These are phyloP conservation scores for Quercus glauca DNA, from an alignment of 306 rosid species.

Conservation along the genomic window DNA sequence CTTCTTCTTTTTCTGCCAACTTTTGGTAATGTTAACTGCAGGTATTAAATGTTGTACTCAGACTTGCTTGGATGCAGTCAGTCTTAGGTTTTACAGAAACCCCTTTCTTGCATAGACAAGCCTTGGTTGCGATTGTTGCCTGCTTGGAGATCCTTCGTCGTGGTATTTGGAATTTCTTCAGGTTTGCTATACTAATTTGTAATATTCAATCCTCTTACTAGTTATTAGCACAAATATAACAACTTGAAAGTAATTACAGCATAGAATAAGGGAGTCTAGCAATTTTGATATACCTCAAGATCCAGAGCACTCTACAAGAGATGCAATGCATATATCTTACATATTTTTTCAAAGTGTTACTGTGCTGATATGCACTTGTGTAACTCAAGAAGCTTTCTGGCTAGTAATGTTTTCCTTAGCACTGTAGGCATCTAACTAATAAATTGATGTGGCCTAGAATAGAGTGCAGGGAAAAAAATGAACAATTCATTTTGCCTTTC, in stretches of 20 bases:
- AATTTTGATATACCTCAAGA: not conserved
- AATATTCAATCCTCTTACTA: not conserved
- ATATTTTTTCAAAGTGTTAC: too few relatives aligned
- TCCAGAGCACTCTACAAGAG: not conserved
- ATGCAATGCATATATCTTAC: not conserved
- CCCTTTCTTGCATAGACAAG: conserved; percentile 58
- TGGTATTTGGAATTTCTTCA: conserved; percentile 87
- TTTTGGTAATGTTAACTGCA: conserved; percentile 21
- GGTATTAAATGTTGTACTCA: conserved; percentile 63
- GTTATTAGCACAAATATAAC: too few relatives aligned
- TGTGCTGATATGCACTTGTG: not conserved
- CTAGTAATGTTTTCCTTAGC: too few relatives aligned
- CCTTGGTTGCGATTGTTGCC: conserved; percentile 56
- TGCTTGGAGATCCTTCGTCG: conserved; percentile 79
- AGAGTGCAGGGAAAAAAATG: too few relatives aligned
- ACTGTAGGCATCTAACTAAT: too few relatives aligned
- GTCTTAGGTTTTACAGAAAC: conserved; percentile 51
- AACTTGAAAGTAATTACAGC: too few relatives aligned
- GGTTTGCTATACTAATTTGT: conserved; percentile 33
- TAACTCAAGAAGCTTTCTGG: not conserved
- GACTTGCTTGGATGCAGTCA: conserved; percentile 79
- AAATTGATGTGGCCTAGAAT: too few relatives aligned
- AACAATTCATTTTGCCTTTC: too few relatives aligned
- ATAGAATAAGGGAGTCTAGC: too few relatives aligned
- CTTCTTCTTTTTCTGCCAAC: not conserved